These are phyloP conservation scores for Exidia glandulosa DNA, from an alignment of 768 basidiomycete species.

Conservation along the genomic window DNA sequence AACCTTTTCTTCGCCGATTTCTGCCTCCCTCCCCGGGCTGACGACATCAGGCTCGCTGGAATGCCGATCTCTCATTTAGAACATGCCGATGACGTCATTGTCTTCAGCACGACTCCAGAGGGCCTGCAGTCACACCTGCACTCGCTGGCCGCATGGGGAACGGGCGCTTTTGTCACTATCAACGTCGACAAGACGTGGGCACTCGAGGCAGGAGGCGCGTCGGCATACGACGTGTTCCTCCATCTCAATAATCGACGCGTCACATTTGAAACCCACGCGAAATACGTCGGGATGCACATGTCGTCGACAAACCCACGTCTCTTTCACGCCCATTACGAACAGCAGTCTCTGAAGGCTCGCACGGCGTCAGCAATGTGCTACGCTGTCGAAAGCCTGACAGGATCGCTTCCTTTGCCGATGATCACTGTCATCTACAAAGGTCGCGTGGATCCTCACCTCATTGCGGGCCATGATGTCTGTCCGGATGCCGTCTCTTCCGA, in stretches of 20 bases:
- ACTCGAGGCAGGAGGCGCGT: neutral
- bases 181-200: neutral
- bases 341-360: neutral
- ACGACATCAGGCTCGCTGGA: neutral
- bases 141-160: neutral
- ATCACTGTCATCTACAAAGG: neutral
- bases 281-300: neutral
- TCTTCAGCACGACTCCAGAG: neutral
- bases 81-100: too few relatives aligned
- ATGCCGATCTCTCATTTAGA: neutral
- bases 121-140: neutral
- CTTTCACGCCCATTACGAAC: neutral
- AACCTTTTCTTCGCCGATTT: neutral
- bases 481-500: too few relatives aligned
- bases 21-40: neutral
- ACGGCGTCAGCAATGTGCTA: neutral
- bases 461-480: too few relatives aligned
- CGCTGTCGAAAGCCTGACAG: neutral
- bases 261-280: neutral
- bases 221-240: neutral
- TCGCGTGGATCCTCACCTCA: too few relatives aligned
- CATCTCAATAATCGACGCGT: neutral
- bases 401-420: neutral
- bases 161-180: neutral
- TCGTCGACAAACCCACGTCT: neutral